phyloP scores from a whole-genome alignment of 2,329 filamentous ascomycete species.

The Penicillium sp. region DNA sequence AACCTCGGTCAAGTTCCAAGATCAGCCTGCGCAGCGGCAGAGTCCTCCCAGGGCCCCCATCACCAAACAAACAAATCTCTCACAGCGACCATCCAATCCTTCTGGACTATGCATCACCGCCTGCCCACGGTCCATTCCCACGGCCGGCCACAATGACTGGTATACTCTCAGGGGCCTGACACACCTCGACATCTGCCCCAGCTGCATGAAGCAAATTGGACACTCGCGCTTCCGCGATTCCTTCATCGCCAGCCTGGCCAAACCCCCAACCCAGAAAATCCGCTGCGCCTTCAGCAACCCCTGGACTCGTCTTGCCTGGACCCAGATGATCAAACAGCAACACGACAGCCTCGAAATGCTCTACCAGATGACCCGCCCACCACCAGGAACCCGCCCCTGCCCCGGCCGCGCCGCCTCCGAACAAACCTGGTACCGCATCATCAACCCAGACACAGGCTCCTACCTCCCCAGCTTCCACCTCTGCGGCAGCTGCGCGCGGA shows the following conservation, averaged over 20 bases:
- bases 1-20: constrained; percentile 18
- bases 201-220: constrained; percentile 74
- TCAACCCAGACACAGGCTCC: constrained; percentile 65
- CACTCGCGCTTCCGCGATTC: constrained; percentile 67
- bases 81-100: constrained; percentile 20
- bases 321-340: constrained; percentile 72
- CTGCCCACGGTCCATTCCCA: constrained; percentile 67
- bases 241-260: constrained; percentile 64
- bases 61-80: constrained; percentile 8
- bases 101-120: constrained; percentile 55
- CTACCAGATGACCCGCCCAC: constrained; percentile 66
- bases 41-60: not conserved
- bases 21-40: constrained; percentile 6
- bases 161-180: constrained; percentile 71
- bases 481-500: constrained; percentile 73
- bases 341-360: constrained; percentile 69
- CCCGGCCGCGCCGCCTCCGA: constrained; percentile 57
- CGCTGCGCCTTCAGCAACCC: constrained; percentile 78
- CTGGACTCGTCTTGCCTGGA: constrained; percentile 84
- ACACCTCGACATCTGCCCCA: constrained; percentile 78
- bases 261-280: constrained; percentile 60
- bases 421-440: constrained; percentile 74
- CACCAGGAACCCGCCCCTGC: constrained; percentile 60
- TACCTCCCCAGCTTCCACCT: constrained; percentile 72
- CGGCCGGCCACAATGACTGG: constrained; percentile 73